Conservation (phyloP, 1,284 basidiomycete genomes). For the Tetrapyrgos nigripes region DNA sequence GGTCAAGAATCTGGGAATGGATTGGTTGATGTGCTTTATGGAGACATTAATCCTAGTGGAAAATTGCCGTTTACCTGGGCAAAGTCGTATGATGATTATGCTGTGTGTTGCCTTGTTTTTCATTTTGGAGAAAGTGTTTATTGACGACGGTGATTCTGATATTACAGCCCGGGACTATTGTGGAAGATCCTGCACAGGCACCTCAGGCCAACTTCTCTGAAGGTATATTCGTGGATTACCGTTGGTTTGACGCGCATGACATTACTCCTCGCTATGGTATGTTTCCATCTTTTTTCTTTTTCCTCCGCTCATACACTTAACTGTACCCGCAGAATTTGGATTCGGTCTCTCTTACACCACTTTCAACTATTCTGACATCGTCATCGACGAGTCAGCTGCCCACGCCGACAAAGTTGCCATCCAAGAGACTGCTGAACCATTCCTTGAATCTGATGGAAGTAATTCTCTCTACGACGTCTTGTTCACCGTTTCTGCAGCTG, state of each 20-base stretch:
- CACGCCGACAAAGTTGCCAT: neutral
- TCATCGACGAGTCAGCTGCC: neutral
- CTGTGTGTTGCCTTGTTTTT: neutral
- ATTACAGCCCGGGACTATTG: conserved; percentile 2
- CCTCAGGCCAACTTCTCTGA: conserved; percentile 58
- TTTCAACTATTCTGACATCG: conserved; percentile 4
- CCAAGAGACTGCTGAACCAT: conserved; percentile 3
- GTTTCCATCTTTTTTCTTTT: neutral
- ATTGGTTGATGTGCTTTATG: conserved; percentile 76
- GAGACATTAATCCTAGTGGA: conserved; percentile 74
- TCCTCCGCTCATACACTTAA: neutral
- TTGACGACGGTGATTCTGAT: neutral
- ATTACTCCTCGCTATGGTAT: conserved; percentile 16
- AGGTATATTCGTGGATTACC: conserved; percentile 54
- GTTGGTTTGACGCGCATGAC: conserved; percentile 14
- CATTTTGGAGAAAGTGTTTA: neutral
- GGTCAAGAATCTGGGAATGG: conserved; percentile 81
- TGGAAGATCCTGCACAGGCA: neutral
- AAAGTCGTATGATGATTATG: conserved; percentile 58
- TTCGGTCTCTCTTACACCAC: conserved; percentile 12
- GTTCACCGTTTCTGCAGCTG: neutral
- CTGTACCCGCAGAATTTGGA: conserved; percentile 2
- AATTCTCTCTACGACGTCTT: conserved; percentile 12
- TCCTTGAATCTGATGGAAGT: conserved; percentile 1
- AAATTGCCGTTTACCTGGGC: conserved; percentile 76